Evolutionary conservation across 2,329 filamentous ascomycete genomes (phyloP).

Genomic region (Colletotrichum higginsianum): DNA sequence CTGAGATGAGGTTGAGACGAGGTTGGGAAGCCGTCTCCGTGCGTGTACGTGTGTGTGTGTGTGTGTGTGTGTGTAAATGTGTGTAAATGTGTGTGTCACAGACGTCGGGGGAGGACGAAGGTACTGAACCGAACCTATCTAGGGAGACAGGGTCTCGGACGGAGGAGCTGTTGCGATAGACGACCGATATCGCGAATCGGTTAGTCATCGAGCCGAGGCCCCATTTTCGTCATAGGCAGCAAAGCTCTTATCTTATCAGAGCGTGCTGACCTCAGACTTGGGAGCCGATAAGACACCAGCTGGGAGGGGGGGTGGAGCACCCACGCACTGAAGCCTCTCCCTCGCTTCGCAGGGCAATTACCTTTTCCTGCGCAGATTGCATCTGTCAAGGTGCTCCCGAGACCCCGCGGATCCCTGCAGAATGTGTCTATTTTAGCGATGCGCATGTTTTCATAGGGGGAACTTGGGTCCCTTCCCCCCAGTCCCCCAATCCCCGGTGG

Average conservation of each 20-base stretch:
- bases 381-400: constrained; percentile 27
- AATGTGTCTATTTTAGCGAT: neutral
- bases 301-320: neutral
- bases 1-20: constrained; percentile 35
- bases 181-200: constrained; percentile 40
- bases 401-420: constrained; percentile 15
- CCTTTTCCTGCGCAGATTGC: constrained; percentile 22
- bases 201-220: constrained; percentile 38
- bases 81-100: constrained; percentile 29
- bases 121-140: neutral
- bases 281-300: constrained; percentile 21
- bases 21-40: constrained; percentile 1
- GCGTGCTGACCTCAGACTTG: neutral
- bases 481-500: too few relatives aligned
- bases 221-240: neutral
- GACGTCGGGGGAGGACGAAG: neutral
- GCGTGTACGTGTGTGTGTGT: too few relatives aligned
- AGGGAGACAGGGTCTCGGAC: neutral
- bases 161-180: constrained; percentile 35
- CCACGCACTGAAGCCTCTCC: neutral
- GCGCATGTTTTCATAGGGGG: constrained; percentile 40
- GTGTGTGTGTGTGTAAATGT: too few relatives aligned
- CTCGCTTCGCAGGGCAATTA: constrained; percentile 26
- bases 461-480: neutral
- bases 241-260: constrained; percentile 36